Evolutionary conservation across 2,329 filamentous ascomycete genomes (phyloP).

Genomic region (Curvularia lunata): DNA sequence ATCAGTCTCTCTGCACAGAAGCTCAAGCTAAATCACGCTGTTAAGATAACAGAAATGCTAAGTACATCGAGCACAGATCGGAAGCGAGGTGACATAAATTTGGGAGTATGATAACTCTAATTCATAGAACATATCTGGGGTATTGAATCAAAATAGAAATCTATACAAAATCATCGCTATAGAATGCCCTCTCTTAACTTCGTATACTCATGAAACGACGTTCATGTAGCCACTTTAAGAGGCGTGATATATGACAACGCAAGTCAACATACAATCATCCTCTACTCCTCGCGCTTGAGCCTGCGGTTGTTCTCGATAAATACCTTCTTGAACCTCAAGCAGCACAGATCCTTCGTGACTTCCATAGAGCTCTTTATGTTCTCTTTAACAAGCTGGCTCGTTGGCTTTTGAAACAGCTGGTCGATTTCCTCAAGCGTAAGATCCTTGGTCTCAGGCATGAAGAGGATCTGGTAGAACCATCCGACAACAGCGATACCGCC

Average conservation of each 20-base stretch:
- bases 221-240: not conserved
- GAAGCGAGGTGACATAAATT: not conserved
- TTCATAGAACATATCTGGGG: slow-evolving; percentile 1
- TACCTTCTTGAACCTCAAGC: slow-evolving; percentile 56
- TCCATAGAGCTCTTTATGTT: slow-evolving; percentile 52
- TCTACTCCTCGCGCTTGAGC: slow-evolving; percentile 16
- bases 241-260: not conserved
- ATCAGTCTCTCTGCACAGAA: too few species aligned
- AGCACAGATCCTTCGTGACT: slow-evolving; percentile 54
- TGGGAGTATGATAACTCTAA: not conserved
- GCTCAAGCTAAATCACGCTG: too few species aligned
- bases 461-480: slow-evolving; percentile 74
- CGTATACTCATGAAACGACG: not conserved
- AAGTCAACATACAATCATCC: not conserved
- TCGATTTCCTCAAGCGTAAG: slow-evolving; percentile 74
- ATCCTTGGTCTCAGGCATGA: slow-evolving; percentile 79
- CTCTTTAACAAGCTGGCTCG: slow-evolving; percentile 63
- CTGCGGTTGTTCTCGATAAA: slow-evolving; percentile 49
- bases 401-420: slow-evolving; percentile 68
- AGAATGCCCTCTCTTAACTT: not conserved
- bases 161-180: not conserved
- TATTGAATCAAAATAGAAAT: slow-evolving; percentile 1
- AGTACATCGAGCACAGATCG: not conserved
- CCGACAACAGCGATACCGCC: slow-evolving; percentile 74
- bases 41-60: not conserved